Conservation (phyloP, 805 yeast species). For the Starmerella apis region DNA sequence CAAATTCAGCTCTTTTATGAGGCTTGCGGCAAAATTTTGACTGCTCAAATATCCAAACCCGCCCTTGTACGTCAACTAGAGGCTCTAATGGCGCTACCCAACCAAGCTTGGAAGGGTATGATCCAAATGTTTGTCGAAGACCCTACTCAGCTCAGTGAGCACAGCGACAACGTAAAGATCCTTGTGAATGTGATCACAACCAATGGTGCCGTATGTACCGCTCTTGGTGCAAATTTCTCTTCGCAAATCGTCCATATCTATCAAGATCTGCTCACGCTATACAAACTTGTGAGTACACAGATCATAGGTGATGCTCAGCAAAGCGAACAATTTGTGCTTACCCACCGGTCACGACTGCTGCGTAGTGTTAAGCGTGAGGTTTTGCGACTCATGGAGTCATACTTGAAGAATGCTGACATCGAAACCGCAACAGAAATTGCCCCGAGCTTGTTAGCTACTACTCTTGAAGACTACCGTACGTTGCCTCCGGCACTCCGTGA, state of each 20-base stretch:
- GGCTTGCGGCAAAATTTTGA: conserved; percentile 88
- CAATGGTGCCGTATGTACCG: conserved; percentile 87
- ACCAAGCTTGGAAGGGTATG: conserved; percentile 87
- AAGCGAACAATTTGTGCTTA: conserved; percentile 72
- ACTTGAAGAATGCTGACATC: conserved; percentile 77
- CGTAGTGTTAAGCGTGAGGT: conserved; percentile 95
- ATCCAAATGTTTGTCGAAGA: conserved; percentile 75
- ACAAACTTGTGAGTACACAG: conserved; percentile 78
- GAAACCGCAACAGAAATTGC: conserved; percentile 70
- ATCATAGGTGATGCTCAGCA: conserved; percentile 65
- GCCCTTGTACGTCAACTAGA: conserved; percentile 57
- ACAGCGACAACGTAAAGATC: conserved; percentile 76
- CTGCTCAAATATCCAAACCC: conserved; percentile 67
- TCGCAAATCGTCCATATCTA: conserved; percentile 80
- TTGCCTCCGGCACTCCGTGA: conserved; percentile 96
- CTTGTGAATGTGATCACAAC: conserved; percentile 91
- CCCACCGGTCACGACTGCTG: conserved; percentile 88
- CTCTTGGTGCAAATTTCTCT: conserved; percentile 84
- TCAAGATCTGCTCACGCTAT: conserved; percentile 78
- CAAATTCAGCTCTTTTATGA: conserved; percentile 96
- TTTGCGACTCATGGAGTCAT: conserved; percentile 76
- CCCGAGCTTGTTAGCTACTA: conserved; percentile 72
- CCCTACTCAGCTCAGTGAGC: conserved; percentile 57
- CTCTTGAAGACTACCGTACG: conserved; percentile 75
- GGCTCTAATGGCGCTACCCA: conserved; percentile 76